A percentile compares a stretch with the other conserved stretches of the same genome.
Evolutionary conservation across 257 asterid species (phyloP).

Genomic region (Paulownia fortunei): DNA sequence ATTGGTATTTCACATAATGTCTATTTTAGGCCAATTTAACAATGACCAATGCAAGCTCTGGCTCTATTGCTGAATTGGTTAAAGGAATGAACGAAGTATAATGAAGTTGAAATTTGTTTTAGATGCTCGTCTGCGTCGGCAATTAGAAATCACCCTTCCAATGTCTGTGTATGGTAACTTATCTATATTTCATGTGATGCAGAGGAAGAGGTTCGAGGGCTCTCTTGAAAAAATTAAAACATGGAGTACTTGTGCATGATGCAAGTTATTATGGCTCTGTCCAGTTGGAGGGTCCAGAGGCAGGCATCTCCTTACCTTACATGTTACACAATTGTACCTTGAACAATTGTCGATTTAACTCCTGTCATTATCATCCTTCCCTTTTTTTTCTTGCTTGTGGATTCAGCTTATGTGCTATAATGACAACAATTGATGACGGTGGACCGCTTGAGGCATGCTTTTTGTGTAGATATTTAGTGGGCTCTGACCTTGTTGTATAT

Average conservation of each 20-base stretch:
- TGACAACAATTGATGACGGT: not conserved
- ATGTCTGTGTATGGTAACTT: not conserved
- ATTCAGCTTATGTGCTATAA: not conserved
- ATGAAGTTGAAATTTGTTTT: constrained; percentile 15
- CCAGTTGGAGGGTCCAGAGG: constrained; percentile 91
- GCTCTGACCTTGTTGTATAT: constrained; percentile 24
- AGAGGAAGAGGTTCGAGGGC: constrained; percentile 94
- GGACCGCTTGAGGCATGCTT: not conserved
- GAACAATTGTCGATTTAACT: not conserved
- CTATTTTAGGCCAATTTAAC: not conserved
- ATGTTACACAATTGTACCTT: constrained; percentile 3
- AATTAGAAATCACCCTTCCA: not conserved
- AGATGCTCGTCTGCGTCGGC: not conserved
- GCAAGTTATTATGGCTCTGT: constrained; percentile 73
- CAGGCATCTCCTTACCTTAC: constrained; percentile 41
- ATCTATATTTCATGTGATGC: constrained; percentile 36
- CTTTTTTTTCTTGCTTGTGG: not conserved
- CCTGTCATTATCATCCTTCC: not conserved
- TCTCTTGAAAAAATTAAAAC: constrained; percentile 63
- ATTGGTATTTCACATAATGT: not conserved
- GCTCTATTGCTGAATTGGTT: not conserved
- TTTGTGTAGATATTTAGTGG: constrained; percentile 6
- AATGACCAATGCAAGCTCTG: not conserved
- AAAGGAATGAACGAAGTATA: not conserved
- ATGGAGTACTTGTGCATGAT: constrained; percentile 81